Evolutionary conservation across 345 rosid species (phyloP).

Genomic region (Brassica nigra): DNA sequence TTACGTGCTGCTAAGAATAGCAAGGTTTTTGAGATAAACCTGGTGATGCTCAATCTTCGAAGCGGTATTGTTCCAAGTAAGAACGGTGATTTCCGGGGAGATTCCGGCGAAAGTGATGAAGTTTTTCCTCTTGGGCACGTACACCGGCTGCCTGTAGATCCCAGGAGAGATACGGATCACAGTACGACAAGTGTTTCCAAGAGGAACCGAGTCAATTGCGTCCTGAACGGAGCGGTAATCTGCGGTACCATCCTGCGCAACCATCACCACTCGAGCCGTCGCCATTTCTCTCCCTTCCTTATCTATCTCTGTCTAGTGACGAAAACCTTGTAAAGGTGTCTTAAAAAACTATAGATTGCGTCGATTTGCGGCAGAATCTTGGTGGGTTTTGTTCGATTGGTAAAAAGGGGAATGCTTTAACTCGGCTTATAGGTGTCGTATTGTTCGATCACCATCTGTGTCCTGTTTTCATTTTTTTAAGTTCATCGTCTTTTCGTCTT

Average conservation of each 20-base stretch:
- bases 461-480: neutral
- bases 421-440: neutral
- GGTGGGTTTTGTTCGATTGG: neutral
- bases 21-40: constrained; percentile 41
- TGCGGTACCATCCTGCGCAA: constrained; percentile 73
- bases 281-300: constrained; percentile 43
- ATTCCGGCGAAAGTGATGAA: constrained; percentile 82
- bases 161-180: constrained; percentile 81
- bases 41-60: constrained; percentile 84
- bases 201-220: constrained; percentile 80
- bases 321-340: neutral
- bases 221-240: constrained; percentile 78
- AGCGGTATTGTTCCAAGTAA: constrained; percentile 91
- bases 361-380: neutral
- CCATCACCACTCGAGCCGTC: constrained; percentile 54
- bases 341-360: neutral
- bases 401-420: neutral
- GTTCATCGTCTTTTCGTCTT: neutral
- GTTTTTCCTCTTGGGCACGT: constrained; percentile 91
- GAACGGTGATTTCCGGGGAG: constrained; percentile 66
- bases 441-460: neutral
- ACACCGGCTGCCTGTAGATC: constrained; percentile 74
- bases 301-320: neutral
- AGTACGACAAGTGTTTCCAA: constrained; percentile 67
- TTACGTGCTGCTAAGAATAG: constrained; percentile 11